Evolutionary conservation across 345 rosid genomes (phyloP).

Genomic region (Salix dunnii): DNA sequence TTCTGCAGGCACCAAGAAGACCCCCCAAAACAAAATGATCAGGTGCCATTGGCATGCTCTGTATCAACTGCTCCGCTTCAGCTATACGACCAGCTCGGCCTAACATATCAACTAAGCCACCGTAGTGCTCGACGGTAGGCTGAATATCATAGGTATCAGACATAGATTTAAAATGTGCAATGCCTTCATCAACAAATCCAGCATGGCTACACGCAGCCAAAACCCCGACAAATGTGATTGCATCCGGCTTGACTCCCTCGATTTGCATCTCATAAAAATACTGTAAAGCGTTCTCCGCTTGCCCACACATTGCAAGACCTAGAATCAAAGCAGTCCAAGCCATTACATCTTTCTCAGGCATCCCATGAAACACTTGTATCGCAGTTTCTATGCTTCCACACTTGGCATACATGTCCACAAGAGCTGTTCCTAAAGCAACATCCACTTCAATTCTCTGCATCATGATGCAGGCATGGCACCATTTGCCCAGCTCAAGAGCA

Average conservation of each 20-base stretch:
- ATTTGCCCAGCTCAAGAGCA: slow-evolving; percentile 17
- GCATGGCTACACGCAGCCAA: slow-evolving; percentile 28
- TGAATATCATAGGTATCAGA: slow-evolving; percentile 5
- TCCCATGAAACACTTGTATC: slow-evolving; percentile 5
- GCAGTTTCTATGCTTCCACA: slow-evolving; percentile 19
- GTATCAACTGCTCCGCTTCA: slow-evolving; percentile 22
- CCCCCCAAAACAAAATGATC: slow-evolving; percentile 19
- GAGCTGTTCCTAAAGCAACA: slow-evolving; percentile 15
- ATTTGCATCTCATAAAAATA: slow-evolving; percentile 14
- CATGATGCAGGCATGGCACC: slow-evolving; percentile 22
- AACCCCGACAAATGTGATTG: slow-evolving; percentile 21
- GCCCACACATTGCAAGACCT: slow-evolving; percentile 26
- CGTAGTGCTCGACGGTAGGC: slow-evolving; percentile 22
- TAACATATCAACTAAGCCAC: slow-evolving; percentile 12
- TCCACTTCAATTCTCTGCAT: slow-evolving; percentile 19
- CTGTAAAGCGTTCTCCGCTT: slow-evolving; percentile 11
- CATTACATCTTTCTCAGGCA: slow-evolving; percentile 21
- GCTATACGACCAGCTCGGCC: slow-evolving; percentile 22
- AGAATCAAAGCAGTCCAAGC: slow-evolving; percentile 25
- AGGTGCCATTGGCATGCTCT: slow-evolving; percentile 16
- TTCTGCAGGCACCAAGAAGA: slow-evolving; percentile 29
- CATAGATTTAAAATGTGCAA: slow-evolving; percentile 19
- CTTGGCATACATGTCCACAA: slow-evolving; percentile 20
- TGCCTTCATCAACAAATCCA: slow-evolving; percentile 21
- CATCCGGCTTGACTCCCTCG: slow-evolving; percentile 14